These are phyloP conservation scores for Plenodomus biglobosus DNA, from an alignment of 2,329 filamentous ascomycete genomes.

Conservation along the genomic window DNA sequence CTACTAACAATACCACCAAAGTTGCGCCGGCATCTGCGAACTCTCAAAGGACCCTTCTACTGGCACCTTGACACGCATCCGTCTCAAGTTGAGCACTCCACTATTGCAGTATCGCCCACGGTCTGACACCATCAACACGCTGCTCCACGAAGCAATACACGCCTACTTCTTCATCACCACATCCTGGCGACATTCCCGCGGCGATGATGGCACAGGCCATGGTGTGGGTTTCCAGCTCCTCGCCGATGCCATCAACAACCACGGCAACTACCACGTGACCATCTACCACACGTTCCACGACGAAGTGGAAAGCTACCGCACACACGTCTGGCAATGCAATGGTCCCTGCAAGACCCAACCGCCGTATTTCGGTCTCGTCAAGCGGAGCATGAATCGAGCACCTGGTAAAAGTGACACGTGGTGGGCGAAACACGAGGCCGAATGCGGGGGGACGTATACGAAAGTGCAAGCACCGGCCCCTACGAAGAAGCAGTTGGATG, in stretches of 20 bases:
- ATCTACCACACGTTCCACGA: conserved; percentile 51
- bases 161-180: conserved; percentile 52
- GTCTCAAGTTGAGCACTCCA: conserved; percentile 49
- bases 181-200: conserved; percentile 47
- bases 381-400: conserved; percentile 50
- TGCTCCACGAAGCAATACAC: conserved; percentile 50
- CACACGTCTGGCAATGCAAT: conserved; percentile 50
- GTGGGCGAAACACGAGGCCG: conserved; percentile 45
- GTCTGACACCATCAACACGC: conserved; percentile 48
- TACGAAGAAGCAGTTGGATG: conserved; percentile 46
- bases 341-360: conserved; percentile 43
- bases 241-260: conserved; percentile 50
- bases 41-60: conserved; percentile 44
- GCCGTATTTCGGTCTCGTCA: conserved; percentile 50
- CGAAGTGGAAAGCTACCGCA: conserved; percentile 50
- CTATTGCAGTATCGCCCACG: conserved; percentile 50
- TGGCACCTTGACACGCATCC: conserved; percentile 44
- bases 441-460: conserved; percentile 47
- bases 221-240: conserved; percentile 48
- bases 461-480: conserved; percentile 48
- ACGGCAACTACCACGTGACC: conserved; percentile 46
- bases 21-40: conserved; percentile 51
- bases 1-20: conserved; percentile 20
- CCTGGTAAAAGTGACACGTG: conserved; percentile 48
- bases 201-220: conserved; percentile 49